Conservation (phyloP, 352 stramenopile species). For the Phytophthora brassicae region DNA sequence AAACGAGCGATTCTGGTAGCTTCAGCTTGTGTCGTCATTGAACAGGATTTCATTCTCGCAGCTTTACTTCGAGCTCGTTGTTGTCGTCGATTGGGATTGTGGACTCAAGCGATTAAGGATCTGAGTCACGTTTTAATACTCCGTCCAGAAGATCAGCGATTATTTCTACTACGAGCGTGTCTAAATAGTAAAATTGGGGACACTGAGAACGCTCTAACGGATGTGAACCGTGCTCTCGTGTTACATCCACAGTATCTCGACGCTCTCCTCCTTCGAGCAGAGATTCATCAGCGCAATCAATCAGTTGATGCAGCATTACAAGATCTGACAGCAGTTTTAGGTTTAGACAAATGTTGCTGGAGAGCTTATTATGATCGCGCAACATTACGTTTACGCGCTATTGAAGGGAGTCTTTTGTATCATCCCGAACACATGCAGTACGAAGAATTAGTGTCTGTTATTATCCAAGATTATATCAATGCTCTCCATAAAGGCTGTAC, state of each 20-base stretch:
- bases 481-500: conserved; percentile 70
- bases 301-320: conserved; percentile 54
- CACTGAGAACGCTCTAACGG: conserved; percentile 49
- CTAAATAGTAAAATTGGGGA: conserved; percentile 61
- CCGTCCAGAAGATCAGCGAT: conserved; percentile 52
- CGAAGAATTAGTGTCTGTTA: conserved; percentile 54
- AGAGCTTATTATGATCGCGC: conserved; percentile 80
- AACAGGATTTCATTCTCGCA: conserved; percentile 60
- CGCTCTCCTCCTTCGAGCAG: conserved; percentile 62
- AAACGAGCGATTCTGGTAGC: conserved; percentile 71
- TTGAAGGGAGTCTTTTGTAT: conserved; percentile 68
- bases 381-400: conserved; percentile 58
- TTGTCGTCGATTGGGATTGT: conserved; percentile 69
- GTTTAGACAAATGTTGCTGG: conserved; percentile 68
- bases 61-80: conserved; percentile 65
- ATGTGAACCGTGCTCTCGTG: conserved; percentile 59
- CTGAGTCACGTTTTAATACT: conserved; percentile 52
- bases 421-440: conserved; percentile 75
- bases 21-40: conserved; percentile 67
- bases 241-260: conserved; percentile 69
- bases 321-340: conserved; percentile 61
- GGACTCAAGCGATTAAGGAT: conserved; percentile 75
- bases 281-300: conserved; percentile 58
- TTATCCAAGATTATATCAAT: conserved; percentile 79
- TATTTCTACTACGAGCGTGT: conserved; percentile 59